Conservation (phyloP, 179 eudicot species). For the Beta lomatogona region DNA sequence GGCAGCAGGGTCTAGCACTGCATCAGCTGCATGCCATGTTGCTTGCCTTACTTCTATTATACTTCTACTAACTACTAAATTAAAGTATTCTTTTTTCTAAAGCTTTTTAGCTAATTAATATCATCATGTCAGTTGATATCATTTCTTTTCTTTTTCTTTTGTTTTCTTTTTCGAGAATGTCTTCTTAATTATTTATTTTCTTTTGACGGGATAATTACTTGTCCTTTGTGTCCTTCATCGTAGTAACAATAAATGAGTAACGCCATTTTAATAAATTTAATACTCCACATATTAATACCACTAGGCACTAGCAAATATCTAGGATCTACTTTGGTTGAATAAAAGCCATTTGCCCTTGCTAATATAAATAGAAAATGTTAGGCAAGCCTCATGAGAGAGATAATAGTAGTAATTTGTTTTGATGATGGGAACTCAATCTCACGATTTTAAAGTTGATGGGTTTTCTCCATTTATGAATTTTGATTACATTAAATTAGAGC, state of each 20-base stretch:
- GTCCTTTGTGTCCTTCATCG: not conserved
- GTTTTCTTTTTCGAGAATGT: conserved; percentile 19
- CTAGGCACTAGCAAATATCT: conserved; percentile 4
- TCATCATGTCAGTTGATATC: not conserved
- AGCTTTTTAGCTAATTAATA: not conserved
- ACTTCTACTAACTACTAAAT: not conserved
- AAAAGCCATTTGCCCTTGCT: not conserved
- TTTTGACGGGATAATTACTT: not conserved
- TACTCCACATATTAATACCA: too few relatives aligned
- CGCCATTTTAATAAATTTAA: too few relatives aligned
- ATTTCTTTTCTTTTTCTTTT: not conserved
- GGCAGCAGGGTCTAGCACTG: not conserved
- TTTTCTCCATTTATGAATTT: not conserved
- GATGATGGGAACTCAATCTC: too few relatives aligned
- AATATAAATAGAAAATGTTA: too few relatives aligned
- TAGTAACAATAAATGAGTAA: not conserved
- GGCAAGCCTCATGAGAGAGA: too few relatives aligned
- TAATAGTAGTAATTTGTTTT: too few relatives aligned
- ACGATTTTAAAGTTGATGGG: not conserved
- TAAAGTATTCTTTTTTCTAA: not conserved
- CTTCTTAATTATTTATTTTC: not conserved
- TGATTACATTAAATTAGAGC: too few relatives aligned
- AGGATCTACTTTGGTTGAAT: conserved; percentile 22
- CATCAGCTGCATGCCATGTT: conserved; percentile 19
- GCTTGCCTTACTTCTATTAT: conserved; percentile 10